phyloP scores from a whole-genome alignment of 306 rosid species.

The Quercus suber region DNA sequence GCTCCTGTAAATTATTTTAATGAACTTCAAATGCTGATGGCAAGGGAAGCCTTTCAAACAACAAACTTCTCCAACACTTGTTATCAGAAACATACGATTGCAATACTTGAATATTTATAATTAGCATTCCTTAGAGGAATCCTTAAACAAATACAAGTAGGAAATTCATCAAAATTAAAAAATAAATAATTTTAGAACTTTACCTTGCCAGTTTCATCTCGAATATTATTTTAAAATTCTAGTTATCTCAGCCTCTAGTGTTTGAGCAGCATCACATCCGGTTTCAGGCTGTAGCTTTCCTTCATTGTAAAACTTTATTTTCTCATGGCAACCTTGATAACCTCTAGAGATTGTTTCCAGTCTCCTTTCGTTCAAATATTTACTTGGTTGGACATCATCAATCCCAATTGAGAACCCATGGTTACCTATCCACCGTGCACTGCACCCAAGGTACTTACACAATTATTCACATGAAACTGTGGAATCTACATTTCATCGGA shows the following conservation, averaged over 20 bases:
- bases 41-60: not conserved
- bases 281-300: conserved; percentile 72
- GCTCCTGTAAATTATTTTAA: conserved; percentile 3
- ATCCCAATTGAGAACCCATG: conserved; percentile 96
- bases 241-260: conserved; percentile 68
- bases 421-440: conserved; percentile 99
- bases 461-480: conserved; percentile 17
- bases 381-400: conserved; percentile 91
- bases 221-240: conserved; percentile 55
- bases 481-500: conserved; percentile 13
- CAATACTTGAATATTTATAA: not conserved
- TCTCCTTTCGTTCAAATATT: conserved; percentile 43
- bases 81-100: not conserved
- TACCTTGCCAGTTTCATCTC: conserved; percentile 74
- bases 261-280: conserved; percentile 93
- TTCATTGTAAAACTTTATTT: conserved; percentile 49
- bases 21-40: not conserved
- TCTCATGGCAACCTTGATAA: conserved; percentile 55
- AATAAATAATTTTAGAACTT: conserved; percentile 2
- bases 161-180: conserved; percentile 6
- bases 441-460: conserved; percentile 36
- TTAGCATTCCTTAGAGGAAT: not conserved
- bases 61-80: not conserved
- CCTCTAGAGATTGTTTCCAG: conserved; percentile 51
- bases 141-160: not conserved